Evolutionary conservation across 108 stramenopile genomes (phyloP), one percentile per base, ranked within the genome.

Genomic region (Cyclotella distinguenda): DNA sequence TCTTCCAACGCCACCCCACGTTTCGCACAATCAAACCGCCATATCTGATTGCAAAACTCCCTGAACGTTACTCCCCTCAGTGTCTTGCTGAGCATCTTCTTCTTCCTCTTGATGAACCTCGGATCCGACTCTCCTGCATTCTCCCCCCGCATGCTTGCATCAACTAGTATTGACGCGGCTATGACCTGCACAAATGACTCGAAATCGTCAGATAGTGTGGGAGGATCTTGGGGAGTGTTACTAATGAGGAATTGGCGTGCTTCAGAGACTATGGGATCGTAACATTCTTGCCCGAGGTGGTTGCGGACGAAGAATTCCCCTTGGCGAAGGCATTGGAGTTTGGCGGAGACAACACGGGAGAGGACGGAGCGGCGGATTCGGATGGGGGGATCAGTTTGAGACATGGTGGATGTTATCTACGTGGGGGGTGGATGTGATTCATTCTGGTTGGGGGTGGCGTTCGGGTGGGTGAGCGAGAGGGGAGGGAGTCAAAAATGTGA

Each of bases 221-320:
- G 60, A 19, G 51, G 42, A 32, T 45, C 27, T 43, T 55, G 72
- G n/a, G 55, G 54, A 1, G 44, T 7, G 21, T 52, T 32, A 5
- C 43, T 6, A 3, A 18, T n/a, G 16, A 32, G 23, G 8, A n/a
- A 21, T 22, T 45, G 45, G 31, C 13, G 25, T 2, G 36, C 74
- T 48, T 75, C 74, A 6, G 45, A 25, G 16, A 75, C 66, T 7
- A 75, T 61, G 0, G 60, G 66, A 21, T 57, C 74, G 47, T 75
- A 75, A 39, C 59, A 61, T 13, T 75, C 74, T 22, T 52, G 59
- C 10, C 74, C 74, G n/a, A 75, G 27, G 26, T 67, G 66, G 43
- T 75, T 75, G 12, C 66, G 53, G 19, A 75, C 66, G 74, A 68
- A 75, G 32, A 75, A 75, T 52, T 75, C 74, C 0, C 74, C 74